Conservation (phyloP, 768 basidiomycete species). For the Tremella fuciformis region DNA sequence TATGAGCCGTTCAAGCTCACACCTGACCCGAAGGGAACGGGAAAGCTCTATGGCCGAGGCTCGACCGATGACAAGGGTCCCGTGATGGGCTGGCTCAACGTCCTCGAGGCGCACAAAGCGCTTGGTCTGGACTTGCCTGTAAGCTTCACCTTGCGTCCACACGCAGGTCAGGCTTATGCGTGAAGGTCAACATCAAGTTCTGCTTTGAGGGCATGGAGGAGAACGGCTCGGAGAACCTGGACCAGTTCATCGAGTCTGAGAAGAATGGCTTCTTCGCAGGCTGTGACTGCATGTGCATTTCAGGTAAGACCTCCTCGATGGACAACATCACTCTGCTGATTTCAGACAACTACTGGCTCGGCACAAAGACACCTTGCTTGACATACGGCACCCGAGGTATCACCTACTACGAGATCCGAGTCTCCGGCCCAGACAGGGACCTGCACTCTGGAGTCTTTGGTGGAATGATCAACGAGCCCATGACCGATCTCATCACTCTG, state of each 20-base stretch:
- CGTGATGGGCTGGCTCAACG: slow-evolving; percentile 82
- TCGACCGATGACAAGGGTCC: slow-evolving; percentile 90
- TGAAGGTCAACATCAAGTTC: slow-evolving; percentile 74
- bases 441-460: slow-evolving; percentile 73
- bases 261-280: slow-evolving; percentile 76
- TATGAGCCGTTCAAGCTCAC: slow-evolving; percentile 78
- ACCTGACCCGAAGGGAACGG: slow-evolving; percentile 56
- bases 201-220: slow-evolving; percentile 99
- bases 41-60: slow-evolving; percentile 76
- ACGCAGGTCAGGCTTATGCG: too few relatives aligned
- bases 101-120: slow-evolving; percentile 75
- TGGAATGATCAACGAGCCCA: slow-evolving; percentile 61
- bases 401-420: slow-evolving; percentile 75
- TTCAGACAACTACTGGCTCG: slow-evolving; percentile 83
- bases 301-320: slow-evolving; percentile 31
- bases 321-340: slow-evolving; percentile 5
- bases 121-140: slow-evolving; percentile 69
- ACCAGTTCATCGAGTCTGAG: slow-evolving; percentile 77
- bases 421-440: slow-evolving; percentile 80
- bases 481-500: slow-evolving; percentile 83
- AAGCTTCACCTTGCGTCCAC: slow-evolving; percentile 12
- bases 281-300: slow-evolving; percentile 88
- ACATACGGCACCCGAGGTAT: slow-evolving; percentile 89
- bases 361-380: slow-evolving; percentile 54
- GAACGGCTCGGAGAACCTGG: slow-evolving; percentile 83